phyloP scores from a whole-genome alignment of 2,329 filamentous ascomycete genomes.

The Polychaeton citri region DNA sequence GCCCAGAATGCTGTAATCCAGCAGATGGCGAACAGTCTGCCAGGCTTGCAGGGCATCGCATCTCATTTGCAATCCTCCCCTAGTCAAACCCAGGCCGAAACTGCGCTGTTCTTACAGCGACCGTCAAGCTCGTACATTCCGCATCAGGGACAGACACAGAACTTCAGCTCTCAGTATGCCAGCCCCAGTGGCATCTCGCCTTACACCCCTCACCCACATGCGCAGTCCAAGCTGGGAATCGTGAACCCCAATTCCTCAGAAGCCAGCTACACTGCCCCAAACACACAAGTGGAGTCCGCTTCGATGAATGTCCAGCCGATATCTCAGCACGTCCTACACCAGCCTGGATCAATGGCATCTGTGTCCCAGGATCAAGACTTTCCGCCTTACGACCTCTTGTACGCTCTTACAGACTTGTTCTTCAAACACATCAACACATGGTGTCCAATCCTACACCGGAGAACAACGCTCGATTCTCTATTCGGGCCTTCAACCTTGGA shows the following conservation, averaged over 20 bases:
- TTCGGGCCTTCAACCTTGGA: conserved; percentile 67
- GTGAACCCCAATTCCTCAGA: background rate
- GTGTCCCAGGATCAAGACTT: conserved; percentile 34
- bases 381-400: conserved; percentile 47
- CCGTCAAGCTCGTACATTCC: background rate
- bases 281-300: conserved; percentile 43
- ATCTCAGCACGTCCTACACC: conserved; percentile 2
- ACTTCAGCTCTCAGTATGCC: conserved; percentile 11
- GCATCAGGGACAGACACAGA: conserved; percentile 7
- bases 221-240: conserved; percentile 1
- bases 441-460: conserved; percentile 81
- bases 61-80: conserved; percentile 7
- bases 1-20: conserved; percentile 34
- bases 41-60: conserved; percentile 1
- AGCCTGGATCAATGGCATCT: conserved; percentile 12
- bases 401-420: conserved; percentile 47
- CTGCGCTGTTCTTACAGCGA: conserved; percentile 34
- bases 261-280: conserved; percentile 18
- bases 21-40: conserved; percentile 23
- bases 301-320: conserved; percentile 37
- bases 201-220: conserved; percentile 7
- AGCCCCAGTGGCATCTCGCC: conserved; percentile 5
- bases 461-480: conserved; percentile 65
- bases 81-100: conserved; percentile 29
- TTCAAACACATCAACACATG: conserved; percentile 53